Evolutionary conservation across 2,329 filamentous ascomycete genomes (phyloP).

Genomic region (Trichoderma brevicompactum): DNA sequence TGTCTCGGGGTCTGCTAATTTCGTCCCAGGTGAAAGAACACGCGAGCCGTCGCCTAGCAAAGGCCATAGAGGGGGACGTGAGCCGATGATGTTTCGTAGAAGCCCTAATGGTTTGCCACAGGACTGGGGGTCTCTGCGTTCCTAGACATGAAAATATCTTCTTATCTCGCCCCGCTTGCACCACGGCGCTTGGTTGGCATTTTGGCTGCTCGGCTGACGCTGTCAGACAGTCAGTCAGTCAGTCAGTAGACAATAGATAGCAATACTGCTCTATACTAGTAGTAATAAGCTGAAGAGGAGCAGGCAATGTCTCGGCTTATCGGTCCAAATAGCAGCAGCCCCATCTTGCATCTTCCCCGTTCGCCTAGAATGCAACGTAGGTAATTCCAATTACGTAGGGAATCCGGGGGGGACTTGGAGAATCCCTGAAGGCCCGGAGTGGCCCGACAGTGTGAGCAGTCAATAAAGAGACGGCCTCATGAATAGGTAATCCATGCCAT

Average conservation of each 20-base stretch:
- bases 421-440: not conserved
- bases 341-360: not conserved
- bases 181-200: not conserved
- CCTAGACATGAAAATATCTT: not conserved
- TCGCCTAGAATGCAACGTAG: not conserved
- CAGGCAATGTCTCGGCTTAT: not conserved
- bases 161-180: not conserved
- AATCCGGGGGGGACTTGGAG: not conserved
- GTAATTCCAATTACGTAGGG: not conserved
- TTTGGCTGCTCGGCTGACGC: not conserved
- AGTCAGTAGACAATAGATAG: not conserved
- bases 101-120: constrained; percentile 10
- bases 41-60: not conserved
- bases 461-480: not conserved
- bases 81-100: constrained; percentile 7
- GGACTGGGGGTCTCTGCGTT: not conserved
- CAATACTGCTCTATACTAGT: not conserved
- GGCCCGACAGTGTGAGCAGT: not conserved
- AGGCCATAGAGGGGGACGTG: not conserved
- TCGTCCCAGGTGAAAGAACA: not conserved
- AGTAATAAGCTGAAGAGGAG: not conserved
- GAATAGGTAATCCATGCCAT: constrained; percentile 5
- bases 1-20: not conserved
- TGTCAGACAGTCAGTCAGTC: not conserved
- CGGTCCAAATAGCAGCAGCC: not conserved